phyloP scores from a whole-genome alignment of 139 green algal genomes.

The Mesotaenium endlicherianum region DNA sequence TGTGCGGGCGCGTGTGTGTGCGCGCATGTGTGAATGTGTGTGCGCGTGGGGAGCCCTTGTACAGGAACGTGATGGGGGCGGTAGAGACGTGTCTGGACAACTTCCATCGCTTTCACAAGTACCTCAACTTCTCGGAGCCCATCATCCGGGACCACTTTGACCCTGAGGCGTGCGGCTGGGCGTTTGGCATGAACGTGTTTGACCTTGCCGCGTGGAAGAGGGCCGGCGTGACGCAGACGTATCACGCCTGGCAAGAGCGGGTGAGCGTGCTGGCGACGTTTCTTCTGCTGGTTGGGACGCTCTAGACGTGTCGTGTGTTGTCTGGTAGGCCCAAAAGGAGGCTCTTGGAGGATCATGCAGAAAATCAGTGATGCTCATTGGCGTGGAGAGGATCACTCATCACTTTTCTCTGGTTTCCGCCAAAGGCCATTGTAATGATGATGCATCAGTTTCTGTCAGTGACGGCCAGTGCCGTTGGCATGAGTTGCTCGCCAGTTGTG shows the following conservation, averaged over 20 bases:
- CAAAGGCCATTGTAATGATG: no score
- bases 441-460: no score
- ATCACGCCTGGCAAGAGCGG: slow-evolving; percentile 50
- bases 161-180: slow-evolving; percentile 43
- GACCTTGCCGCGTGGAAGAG: slow-evolving; percentile 33
- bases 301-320: no score
- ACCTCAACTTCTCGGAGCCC: slow-evolving; percentile 46
- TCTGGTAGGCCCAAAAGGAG: no score
- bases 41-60: not conserved
- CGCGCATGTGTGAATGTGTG: not conserved
- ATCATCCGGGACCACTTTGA: slow-evolving; percentile 35
- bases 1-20: not conserved
- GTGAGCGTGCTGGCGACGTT: no score
- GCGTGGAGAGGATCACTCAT: no score
- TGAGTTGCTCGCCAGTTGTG: no score
- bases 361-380: no score
- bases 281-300: no score
- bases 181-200: slow-evolving; percentile 53
- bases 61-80: slow-evolving; percentile 45
- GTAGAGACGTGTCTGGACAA: slow-evolving; percentile 46
- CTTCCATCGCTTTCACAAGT: slow-evolving; percentile 48
- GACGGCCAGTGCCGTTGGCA: no score
- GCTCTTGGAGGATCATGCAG: no score
- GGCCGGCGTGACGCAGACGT: slow-evolving; percentile 27
- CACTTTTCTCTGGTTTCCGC: no score